Evolutionary conservation across 1,284 basidiomycete genomes (phyloP).

Genomic region (Cutaneotrichosporon spelunceum): DNA sequence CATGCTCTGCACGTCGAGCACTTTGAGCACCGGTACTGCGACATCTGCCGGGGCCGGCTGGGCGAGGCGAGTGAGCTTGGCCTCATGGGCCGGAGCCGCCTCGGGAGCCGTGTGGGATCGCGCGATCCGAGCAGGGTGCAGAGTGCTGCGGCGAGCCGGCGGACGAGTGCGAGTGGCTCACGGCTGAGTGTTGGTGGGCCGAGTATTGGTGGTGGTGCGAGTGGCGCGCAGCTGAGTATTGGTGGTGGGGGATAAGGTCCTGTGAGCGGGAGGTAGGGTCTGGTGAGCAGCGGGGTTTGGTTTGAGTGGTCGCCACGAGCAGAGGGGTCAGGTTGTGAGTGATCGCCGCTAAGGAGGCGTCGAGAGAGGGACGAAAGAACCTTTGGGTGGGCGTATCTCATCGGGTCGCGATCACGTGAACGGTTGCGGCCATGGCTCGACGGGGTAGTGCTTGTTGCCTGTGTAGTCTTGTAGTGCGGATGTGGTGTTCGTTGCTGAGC

Average conservation of each 20-base stretch:
- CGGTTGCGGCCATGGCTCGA: background rate
- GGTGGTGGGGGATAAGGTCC: too few species aligned
- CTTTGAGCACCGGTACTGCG: constrained; percentile 46
- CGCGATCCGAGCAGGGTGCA: background rate
- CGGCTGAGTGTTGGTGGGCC: background rate
- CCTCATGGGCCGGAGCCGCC: constrained; percentile 19
- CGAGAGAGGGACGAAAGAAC: background rate
- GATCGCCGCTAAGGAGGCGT: background rate
- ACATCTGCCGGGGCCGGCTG: constrained; percentile 39
- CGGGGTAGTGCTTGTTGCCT: too few species aligned
- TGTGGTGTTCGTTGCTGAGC: too few species aligned
- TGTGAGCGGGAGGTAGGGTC: too few species aligned
- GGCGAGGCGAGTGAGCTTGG: constrained; percentile 35
- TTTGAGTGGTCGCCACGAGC: background rate
- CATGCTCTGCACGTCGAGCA: constrained; percentile 47
- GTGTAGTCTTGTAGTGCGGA: too few species aligned
- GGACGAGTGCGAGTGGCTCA: background rate
- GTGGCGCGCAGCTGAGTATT: too few species aligned
- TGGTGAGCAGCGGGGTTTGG: too few species aligned
- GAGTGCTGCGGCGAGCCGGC: background rate
- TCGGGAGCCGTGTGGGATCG: background rate
- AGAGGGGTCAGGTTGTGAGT: background rate
- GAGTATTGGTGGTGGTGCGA: too few species aligned
- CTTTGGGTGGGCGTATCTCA: too few species aligned
- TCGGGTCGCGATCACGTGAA: background rate